Evolutionary conservation across 169 alveolate genomes (phyloP).

Genomic region (Babesia bigemina): DNA sequence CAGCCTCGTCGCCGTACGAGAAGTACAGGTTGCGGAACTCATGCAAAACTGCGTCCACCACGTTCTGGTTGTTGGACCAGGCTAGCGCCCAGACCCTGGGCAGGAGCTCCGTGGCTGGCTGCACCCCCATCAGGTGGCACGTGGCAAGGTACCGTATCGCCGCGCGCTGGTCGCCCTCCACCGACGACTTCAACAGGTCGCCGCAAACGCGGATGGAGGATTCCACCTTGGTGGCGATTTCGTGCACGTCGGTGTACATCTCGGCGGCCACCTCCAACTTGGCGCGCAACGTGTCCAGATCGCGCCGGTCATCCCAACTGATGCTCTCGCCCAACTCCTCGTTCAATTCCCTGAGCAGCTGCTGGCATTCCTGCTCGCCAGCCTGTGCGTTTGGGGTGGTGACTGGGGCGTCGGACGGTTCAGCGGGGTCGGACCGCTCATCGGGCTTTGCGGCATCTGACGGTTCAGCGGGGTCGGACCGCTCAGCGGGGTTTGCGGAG

Average conservation of each 20-base stretch:
- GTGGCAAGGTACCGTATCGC: conserved; percentile 70
- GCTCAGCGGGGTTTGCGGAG: conserved; percentile 5
- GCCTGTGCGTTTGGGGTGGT: background rate
- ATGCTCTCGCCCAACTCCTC: conserved; percentile 37
- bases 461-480: background rate
- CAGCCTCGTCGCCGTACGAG: conserved; percentile 15
- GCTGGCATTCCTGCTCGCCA: background rate
- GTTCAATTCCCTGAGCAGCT: conserved; percentile 28
- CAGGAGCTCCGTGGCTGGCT: conserved; percentile 64
- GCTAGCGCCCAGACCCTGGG: conserved; percentile 77
- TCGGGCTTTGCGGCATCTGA: background rate
- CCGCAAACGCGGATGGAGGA: conserved; percentile 23
- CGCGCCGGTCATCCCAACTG: background rate
- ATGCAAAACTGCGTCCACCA: conserved; percentile 71
- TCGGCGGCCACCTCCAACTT: conserved; percentile 54
- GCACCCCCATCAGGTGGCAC: conserved; percentile 75
- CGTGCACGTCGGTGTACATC: conserved; percentile 60
- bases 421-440: conserved; percentile 5
- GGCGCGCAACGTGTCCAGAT: conserved; percentile 18
- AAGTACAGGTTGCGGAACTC: conserved; percentile 71
- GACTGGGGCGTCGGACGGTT: background rate
- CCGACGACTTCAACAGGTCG: conserved; percentile 68
- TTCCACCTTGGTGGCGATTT: conserved; percentile 50
- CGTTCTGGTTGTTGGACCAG: conserved; percentile 76
- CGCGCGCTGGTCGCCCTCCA: conserved; percentile 76